Percentiles rank a stretch among this genome's conserved stretches.
Conservation (phyloP, 2,329 filamentous ascomycete species). For the Fusarium foetens region DNA sequence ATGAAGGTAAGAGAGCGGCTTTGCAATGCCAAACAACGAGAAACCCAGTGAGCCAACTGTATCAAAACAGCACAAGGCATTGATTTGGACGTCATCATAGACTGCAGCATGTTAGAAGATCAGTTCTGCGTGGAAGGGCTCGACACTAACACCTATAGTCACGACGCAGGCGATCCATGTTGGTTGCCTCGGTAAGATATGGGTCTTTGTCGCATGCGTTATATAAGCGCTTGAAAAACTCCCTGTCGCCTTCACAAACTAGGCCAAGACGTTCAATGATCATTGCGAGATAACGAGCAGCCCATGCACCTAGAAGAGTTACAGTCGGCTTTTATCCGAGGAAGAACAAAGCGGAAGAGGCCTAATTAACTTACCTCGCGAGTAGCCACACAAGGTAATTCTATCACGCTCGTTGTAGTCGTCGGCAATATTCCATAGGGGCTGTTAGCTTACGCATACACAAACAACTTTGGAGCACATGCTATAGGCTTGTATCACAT, state of each 20-base stretch:
- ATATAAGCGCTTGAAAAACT: neutral
- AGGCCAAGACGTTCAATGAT: neutral
- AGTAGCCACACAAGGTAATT: neutral
- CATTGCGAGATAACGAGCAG: neutral
- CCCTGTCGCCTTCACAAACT: rapidly evolving
- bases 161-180: no score
- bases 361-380: neutral
- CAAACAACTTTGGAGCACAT: no score
- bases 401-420: neutral
- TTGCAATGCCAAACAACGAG: no score
- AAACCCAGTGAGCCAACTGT: neutral
- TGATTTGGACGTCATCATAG: neutral
- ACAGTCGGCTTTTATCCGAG: no score
- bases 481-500: no score
- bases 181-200: neutral
- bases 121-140: no score
- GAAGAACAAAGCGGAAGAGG: no score
- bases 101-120: neutral
- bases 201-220: neutral
- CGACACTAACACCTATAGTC: no score
- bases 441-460: no score
- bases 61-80: neutral
- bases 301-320: no score
- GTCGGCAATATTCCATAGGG: neutral
- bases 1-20: neutral